phyloP scores from a whole-genome alignment of 1,284 basidiomycete species.

The Pseudozyma tsukubaensis region DNA sequence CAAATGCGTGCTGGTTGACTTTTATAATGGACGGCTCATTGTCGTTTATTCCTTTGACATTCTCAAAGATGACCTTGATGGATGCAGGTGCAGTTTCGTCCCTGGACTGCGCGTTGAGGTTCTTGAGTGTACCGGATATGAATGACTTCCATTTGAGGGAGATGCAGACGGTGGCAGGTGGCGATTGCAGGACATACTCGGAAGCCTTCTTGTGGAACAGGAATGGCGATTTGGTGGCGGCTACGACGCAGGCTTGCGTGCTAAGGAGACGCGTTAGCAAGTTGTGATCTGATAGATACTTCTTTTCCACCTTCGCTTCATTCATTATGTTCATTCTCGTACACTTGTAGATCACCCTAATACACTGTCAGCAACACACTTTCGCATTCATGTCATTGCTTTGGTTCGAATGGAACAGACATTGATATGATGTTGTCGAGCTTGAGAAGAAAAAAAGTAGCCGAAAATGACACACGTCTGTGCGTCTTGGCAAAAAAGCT shows the following conservation, averaged over 20 bases:
- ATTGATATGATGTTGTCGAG: neutral
- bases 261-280: slow-evolving; percentile 27
- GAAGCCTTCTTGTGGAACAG: slow-evolving; percentile 49
- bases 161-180: slow-evolving; percentile 43
- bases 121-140: slow-evolving; percentile 51
- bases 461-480: slow-evolving; percentile 1
- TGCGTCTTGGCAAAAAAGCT: slow-evolving; percentile 4
- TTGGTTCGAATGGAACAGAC: too few relatives aligned
- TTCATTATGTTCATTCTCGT: neutral
- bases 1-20: slow-evolving; percentile 33
- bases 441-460: neutral
- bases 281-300: slow-evolving; percentile 1
- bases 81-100: slow-evolving; percentile 52
- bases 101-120: slow-evolving; percentile 62
- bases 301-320: too few relatives aligned
- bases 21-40: slow-evolving; percentile 60
- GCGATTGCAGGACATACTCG: slow-evolving; percentile 53
- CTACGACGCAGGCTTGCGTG: slow-evolving; percentile 52
- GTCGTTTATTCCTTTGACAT: slow-evolving; percentile 61
- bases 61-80: slow-evolving; percentile 36
- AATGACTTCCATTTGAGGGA: slow-evolving; percentile 55
- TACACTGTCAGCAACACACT: too few relatives aligned
- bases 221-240: slow-evolving; percentile 38
- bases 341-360: neutral
- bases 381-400: neutral